Evolutionary conservation across 768 basidiomycete species (phyloP), one percentile per base, ranked within the genome.

Genomic region (Rhodocollybia butyracea): DNA sequence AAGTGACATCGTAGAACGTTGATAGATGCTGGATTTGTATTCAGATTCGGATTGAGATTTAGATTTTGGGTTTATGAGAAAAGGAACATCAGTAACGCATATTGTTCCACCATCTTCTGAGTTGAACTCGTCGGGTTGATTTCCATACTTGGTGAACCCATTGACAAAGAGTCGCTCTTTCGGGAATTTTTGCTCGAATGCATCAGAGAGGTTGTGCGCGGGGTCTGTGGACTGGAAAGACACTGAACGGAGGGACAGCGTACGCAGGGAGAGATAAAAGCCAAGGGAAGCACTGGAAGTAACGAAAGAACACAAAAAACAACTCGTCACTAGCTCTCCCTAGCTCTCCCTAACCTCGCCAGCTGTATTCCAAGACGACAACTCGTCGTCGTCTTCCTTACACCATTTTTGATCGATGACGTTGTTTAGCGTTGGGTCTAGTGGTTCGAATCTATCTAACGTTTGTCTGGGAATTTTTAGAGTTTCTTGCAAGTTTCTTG

Each of bases 331-430:
- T 98, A 97, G n/a, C 93, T 96, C 72, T 97, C 88, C 60, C 97
- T 85, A 64, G 80, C 83, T n/a, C n/a, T n/a, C n/a, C n/a, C n/a
- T n/a, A n/a, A n/a, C 64, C 86, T 76, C 3, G 97, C 92, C 22
- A 98, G 83, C 64, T 98, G 96, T 54, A 97, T 95, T 19, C 97
- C 97, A 5, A 98, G 82, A 3, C 94, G 95, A 70, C 95, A 98
- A 11, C 94, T 95, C 3, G 97, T 97, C 0, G 97, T 98, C 2
- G 97, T 99, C 79, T 99, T 99, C 54, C 96, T 95, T 93, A 98
- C 97, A 78, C 95, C 97, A 85, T 61, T 82, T 86, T 73, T 99
- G 96, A 70, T 98, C 95, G 29, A 99, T 74, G 46, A 99, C 77
- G 67, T 97, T 98, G 76, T 97, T 93, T 7, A 99, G 84, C 17